Evolutionary conservation across 75 land plant species (phyloP).

Genomic region (Pinus tabuliformis): DNA sequence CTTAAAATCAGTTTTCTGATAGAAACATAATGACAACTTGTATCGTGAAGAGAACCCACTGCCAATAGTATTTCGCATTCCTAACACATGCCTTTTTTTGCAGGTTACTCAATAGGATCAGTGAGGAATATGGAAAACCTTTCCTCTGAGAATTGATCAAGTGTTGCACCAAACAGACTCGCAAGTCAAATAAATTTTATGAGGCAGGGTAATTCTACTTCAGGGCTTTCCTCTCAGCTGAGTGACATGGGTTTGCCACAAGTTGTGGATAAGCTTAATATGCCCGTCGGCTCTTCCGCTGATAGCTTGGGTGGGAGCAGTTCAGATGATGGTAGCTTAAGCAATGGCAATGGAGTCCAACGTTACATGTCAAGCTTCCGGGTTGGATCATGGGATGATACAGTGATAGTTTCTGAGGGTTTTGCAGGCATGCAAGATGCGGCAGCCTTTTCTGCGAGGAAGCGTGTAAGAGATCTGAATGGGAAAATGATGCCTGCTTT

Average conservation of each 20-base stretch:
- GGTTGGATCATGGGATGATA: conserved; percentile 45
- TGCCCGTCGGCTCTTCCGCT: conserved; percentile 3
- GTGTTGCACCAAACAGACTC: conserved; percentile 16
- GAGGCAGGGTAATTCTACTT: conserved; percentile 27
- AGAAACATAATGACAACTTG: neutral
- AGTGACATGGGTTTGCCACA: conserved; percentile 35
- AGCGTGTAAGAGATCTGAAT: conserved; percentile 29
- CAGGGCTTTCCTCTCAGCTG: conserved; percentile 40
- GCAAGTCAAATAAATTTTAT: conserved; percentile 33
- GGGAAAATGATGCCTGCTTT: conserved; percentile 12
- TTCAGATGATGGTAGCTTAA: conserved; percentile 25
- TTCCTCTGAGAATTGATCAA: neutral
- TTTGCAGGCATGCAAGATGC: conserved; percentile 7
- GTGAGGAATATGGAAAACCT: conserved; percentile 1
- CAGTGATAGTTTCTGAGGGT: conserved; percentile 24
- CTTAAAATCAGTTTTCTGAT: neutral
- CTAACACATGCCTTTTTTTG: neutral
- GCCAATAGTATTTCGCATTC: neutral
- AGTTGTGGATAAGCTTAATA: conserved; percentile 7
- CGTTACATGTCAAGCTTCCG: conserved; percentile 29
- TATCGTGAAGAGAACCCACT: neutral
- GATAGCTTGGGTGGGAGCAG: conserved; percentile 11
- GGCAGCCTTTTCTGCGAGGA: conserved; percentile 4
- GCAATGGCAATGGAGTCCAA: conserved; percentile 18
- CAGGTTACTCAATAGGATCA: conserved; percentile 3